phyloP scores from a whole-genome alignment of 2,329 filamentous ascomycete species.

The Exophiala oligosperma region DNA sequence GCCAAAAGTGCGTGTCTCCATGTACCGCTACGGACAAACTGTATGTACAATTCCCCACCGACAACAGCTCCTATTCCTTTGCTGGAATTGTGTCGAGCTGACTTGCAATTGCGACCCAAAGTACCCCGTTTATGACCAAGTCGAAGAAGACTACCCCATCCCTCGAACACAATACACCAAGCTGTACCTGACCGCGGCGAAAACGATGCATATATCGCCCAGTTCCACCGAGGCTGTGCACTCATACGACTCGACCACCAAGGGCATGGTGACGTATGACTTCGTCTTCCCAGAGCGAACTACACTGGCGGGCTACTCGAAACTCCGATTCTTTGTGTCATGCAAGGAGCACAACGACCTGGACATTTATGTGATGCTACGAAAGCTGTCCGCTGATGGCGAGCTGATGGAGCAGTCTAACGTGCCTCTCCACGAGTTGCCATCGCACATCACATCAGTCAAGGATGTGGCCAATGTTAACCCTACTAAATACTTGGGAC shows the following conservation, averaged over 20 bases:
- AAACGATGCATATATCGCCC: conserved; percentile 19
- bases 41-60: too few relatives aligned
- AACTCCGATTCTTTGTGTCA: conserved; percentile 50
- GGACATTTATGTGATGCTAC: conserved; percentile 45
- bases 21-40: conserved; percentile 8
- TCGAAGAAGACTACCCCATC: conserved; percentile 32
- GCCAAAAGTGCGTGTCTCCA: conserved; percentile 40
- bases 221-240: conserved; percentile 1
- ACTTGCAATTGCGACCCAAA: not conserved
- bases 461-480: conserved; percentile 43
- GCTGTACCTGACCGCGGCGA: conserved; percentile 32
- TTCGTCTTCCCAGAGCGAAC: conserved; percentile 41
- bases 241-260: conserved; percentile 10
- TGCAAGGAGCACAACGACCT: conserved; percentile 46
- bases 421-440: conserved; percentile 41
- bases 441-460: conserved; percentile 30
- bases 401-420: conserved; percentile 45
- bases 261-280: conserved; percentile 35
- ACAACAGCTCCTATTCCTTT: too few relatives aligned
- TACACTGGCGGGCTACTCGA: conserved; percentile 47
- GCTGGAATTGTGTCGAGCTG: too few relatives aligned
- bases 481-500: conserved; percentile 39
- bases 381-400: conserved; percentile 46
- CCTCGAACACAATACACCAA: conserved; percentile 25
- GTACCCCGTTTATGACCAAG: conserved; percentile 23